Evolutionary conservation across 2,329 filamentous ascomycete species (phyloP).

Genomic region (Fusarium citri): DNA sequence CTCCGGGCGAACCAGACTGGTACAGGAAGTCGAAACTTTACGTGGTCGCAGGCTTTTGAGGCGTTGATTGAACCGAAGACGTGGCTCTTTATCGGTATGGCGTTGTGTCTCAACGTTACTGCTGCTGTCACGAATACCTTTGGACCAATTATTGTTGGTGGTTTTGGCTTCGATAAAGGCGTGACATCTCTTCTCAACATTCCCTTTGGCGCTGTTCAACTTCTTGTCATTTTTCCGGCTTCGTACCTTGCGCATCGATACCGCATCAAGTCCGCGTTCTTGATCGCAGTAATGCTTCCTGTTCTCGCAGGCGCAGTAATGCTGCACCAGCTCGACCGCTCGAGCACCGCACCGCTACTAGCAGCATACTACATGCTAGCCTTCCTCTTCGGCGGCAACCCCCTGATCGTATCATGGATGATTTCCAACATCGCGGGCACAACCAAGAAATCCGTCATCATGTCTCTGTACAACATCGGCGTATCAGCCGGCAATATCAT

Average conservation of each 20-base stretch:
- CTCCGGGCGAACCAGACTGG: slow-evolving; percentile 81
- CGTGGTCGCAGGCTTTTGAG: slow-evolving; percentile 72
- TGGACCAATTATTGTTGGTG: slow-evolving; percentile 70
- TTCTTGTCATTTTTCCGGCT: slow-evolving; percentile 67
- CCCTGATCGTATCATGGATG: slow-evolving; percentile 75
- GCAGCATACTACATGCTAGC: slow-evolving; percentile 74
- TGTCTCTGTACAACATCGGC: slow-evolving; percentile 73
- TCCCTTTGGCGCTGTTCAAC: slow-evolving; percentile 72
- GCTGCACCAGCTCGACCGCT: slow-evolving; percentile 64
- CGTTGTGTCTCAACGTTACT: slow-evolving; percentile 72
- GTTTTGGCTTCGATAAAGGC: slow-evolving; percentile 70
- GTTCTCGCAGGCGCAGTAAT: slow-evolving; percentile 70
- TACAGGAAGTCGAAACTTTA: slow-evolving; percentile 76
- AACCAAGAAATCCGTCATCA: slow-evolving; percentile 74
- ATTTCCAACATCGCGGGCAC: slow-evolving; percentile 75
- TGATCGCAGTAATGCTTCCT: slow-evolving; percentile 66
- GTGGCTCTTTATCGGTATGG: slow-evolving; percentile 70
- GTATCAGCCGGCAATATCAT: slow-evolving; percentile 74
- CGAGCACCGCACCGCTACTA: slow-evolving; percentile 58
- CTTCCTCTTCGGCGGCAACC: slow-evolving; percentile 74
- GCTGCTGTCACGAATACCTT: slow-evolving; percentile 73
- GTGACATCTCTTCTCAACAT: slow-evolving; percentile 72
- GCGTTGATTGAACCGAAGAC: slow-evolving; percentile 61
- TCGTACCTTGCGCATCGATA: slow-evolving; percentile 69
- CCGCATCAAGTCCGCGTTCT: slow-evolving; percentile 66